A percentile compares a stretch with the other conserved stretches of the same genome.
These are phyloP conservation scores for Peronospora destructor DNA, from an alignment of 352 stramenopile species.

Conservation along the genomic window DNA sequence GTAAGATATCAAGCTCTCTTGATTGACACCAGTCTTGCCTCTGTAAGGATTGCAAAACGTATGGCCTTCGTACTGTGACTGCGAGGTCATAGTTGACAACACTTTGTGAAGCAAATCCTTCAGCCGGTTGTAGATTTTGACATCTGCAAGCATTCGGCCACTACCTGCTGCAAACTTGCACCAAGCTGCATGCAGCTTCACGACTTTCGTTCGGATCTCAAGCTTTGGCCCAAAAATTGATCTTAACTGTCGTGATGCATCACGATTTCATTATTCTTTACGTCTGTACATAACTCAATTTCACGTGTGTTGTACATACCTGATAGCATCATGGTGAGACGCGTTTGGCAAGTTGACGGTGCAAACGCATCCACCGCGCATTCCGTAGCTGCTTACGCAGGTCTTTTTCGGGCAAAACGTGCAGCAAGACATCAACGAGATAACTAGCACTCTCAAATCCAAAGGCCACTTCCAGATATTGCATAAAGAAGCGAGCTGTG, in stretches of 20 bases:
- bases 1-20: too few species aligned
- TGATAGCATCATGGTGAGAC: slow-evolving; percentile 26
- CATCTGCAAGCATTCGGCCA: too few species aligned
- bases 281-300: slow-evolving; percentile 6
- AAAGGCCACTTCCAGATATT: slow-evolving; percentile 81
- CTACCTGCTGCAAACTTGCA: not conserved
- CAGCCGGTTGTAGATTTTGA: too few species aligned
- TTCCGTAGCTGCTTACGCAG: slow-evolving; percentile 57
- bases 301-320: slow-evolving; percentile 11
- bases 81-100: too few species aligned
- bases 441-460: slow-evolving; percentile 62
- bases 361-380: slow-evolving; percentile 62
- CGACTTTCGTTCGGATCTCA: too few species aligned
- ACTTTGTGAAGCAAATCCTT: too few species aligned
- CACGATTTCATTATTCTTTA: not conserved
- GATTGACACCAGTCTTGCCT: too few species aligned
- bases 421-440: slow-evolving; percentile 75
- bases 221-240: too few species aligned
- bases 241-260: not conserved
- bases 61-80: too few species aligned
- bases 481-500: slow-evolving; percentile 52
- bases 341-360: slow-evolving; percentile 50
- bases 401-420: slow-evolving; percentile 63
- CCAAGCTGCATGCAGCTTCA: too few species aligned
- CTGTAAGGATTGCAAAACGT: too few species aligned